Evolutionary conservation across 2,329 filamentous ascomycete species (phyloP).

Genomic region (Penicillium sp.): DNA sequence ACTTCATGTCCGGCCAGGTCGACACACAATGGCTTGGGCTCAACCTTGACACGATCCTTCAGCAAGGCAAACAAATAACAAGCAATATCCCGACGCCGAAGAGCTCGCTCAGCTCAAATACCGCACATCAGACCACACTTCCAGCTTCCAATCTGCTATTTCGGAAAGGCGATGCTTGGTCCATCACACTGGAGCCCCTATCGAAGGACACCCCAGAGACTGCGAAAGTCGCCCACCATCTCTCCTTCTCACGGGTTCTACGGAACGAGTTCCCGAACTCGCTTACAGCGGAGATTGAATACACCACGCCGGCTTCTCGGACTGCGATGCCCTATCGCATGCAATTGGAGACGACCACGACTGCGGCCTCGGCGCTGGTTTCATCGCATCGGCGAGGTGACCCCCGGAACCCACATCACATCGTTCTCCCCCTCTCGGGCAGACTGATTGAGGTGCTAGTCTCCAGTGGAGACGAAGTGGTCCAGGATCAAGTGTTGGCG

Average conservation of each 20-base stretch:
- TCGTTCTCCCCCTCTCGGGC: slow-evolving; percentile 59
- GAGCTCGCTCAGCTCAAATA: slow-evolving; percentile 1
- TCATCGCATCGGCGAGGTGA: slow-evolving; percentile 53
- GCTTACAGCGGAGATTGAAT: slow-evolving; percentile 55
- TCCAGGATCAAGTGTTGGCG: slow-evolving; percentile 55
- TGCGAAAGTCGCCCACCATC: slow-evolving; percentile 47
- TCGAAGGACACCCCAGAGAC: slow-evolving; percentile 9
- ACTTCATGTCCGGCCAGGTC: slow-evolving; percentile 51
- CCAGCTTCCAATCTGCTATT: slow-evolving; percentile 50
- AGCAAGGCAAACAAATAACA: slow-evolving; percentile 33
- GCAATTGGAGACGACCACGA: slow-evolving; percentile 48
- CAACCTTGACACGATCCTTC: slow-evolving; percentile 46
- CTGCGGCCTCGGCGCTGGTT: slow-evolving; percentile 42
- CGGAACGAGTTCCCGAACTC: slow-evolving; percentile 62
- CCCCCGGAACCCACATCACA: slow-evolving; percentile 51
- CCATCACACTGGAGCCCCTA: slow-evolving; percentile 48
- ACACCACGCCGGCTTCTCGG: slow-evolving; percentile 43
- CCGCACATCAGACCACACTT: slow-evolving; percentile 16
- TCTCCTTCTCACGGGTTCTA: slow-evolving; percentile 56
- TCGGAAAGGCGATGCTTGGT: slow-evolving; percentile 62
- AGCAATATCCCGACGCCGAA: slow-evolving; percentile 6
- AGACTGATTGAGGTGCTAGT: slow-evolving; percentile 62
- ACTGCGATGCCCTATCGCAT: slow-evolving; percentile 47
- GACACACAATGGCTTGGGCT: slow-evolving; percentile 62
- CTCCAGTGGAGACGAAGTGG: slow-evolving; percentile 52